These are phyloP conservation scores for Oidiodendron maius DNA, from an alignment of 495 filamentous ascomycete genomes.

Conservation along the genomic window DNA sequence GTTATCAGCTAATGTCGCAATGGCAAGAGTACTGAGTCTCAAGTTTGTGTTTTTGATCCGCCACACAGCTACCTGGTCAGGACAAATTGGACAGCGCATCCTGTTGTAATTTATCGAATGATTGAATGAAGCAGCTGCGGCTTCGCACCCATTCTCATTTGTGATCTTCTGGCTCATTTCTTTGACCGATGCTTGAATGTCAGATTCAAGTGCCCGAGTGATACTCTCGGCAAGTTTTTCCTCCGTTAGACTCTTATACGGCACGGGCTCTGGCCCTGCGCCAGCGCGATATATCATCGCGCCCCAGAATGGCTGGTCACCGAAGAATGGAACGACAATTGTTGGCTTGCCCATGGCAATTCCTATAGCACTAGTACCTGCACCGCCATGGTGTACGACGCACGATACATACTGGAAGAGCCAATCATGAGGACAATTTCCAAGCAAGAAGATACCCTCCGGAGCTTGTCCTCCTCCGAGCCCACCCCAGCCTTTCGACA, in stretches of 20 bases:
- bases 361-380: conserved; percentile 74
- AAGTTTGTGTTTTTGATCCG: conserved; percentile 45
- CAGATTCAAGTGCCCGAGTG: conserved; percentile 52
- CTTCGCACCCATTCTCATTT: conserved; percentile 10
- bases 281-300: conserved; percentile 64
- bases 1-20: conserved; percentile 50
- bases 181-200: conserved; percentile 49
- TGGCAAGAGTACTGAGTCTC: conserved; percentile 63
- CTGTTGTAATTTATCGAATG: conserved; percentile 15
- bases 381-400: conserved; percentile 79
- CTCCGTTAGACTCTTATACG: conserved; percentile 61
- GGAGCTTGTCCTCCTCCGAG: conserved; percentile 60
- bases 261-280: conserved; percentile 67
- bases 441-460: conserved; percentile 56
- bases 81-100: conserved; percentile 21
- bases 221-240: conserved; percentile 68
- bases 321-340: conserved; percentile 77
- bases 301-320: conserved; percentile 83
- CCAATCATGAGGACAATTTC: conserved; percentile 72
- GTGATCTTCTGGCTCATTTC: conserved; percentile 18
- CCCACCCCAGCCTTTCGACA: conserved; percentile 78
- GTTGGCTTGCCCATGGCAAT: conserved; percentile 65
- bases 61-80: conserved; percentile 20
- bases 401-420: conserved; percentile 67
- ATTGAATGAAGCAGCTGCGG: conserved; percentile 14